Evolutionary conservation across 2,329 filamentous ascomycete species (phyloP).

Genomic region (Ambrosiella cleistominuta): DNA sequence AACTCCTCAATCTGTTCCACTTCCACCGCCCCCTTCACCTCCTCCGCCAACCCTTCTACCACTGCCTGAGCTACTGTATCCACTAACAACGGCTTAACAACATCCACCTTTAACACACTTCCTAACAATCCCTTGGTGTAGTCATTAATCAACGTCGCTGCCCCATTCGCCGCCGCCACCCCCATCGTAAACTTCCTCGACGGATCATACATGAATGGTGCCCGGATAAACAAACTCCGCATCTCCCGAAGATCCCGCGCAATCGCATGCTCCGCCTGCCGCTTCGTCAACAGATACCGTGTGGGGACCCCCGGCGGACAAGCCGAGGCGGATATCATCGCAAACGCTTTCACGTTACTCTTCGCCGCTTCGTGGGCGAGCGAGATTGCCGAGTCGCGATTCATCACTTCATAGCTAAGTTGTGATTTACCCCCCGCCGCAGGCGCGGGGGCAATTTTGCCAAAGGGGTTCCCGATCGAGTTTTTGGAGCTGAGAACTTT

Average conservation of each 20-base stretch:
- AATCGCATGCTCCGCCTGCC: slow-evolving; percentile 71
- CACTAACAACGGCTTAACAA: slow-evolving; percentile 64
- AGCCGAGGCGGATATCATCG: slow-evolving; percentile 75
- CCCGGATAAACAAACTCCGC: slow-evolving; percentile 65
- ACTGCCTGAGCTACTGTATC: slow-evolving; percentile 79
- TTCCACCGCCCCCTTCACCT: slow-evolving; percentile 56
- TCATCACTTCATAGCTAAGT: slow-evolving; percentile 80
- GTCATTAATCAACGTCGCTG: slow-evolving; percentile 60
- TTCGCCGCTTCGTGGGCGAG: slow-evolving; percentile 59
- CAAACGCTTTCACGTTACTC: slow-evolving; percentile 51
- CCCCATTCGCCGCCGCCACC: slow-evolving; percentile 59
- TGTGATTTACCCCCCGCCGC: neutral
- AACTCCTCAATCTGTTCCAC: slow-evolving; percentile 64
- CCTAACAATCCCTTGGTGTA: slow-evolving; percentile 60
- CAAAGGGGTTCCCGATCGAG: slow-evolving; percentile 46
- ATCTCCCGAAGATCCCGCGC: slow-evolving; percentile 53
- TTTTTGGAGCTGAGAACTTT: slow-evolving; percentile 47
- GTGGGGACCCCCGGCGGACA: slow-evolving; percentile 70
- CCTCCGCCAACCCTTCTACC: slow-evolving; percentile 68
- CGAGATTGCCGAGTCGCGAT: slow-evolving; percentile 71
- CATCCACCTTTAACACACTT: slow-evolving; percentile 58
- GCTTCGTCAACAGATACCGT: slow-evolving; percentile 80
- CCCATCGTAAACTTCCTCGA: slow-evolving; percentile 69
- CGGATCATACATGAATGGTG: slow-evolving; percentile 78
- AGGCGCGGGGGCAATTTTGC: slow-evolving; percentile 21